Conservation (phyloP, 306 rosid species). For the Echinosophora koreensis region DNA sequence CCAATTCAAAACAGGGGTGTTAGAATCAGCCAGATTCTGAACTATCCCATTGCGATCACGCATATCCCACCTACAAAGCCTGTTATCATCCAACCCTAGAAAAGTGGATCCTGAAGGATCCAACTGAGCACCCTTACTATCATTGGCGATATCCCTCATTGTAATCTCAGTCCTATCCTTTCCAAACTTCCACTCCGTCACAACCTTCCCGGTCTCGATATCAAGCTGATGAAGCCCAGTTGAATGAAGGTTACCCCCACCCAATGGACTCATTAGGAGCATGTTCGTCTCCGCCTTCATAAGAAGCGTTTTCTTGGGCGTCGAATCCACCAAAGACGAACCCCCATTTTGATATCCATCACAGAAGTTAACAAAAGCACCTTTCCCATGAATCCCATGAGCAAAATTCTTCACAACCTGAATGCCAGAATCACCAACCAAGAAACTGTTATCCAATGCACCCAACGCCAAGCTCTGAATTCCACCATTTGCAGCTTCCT, state of each 20-base stretch:
- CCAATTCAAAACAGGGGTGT: conserved; percentile 85
- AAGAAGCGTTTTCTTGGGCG: conserved; percentile 88
- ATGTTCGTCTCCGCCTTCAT: conserved; percentile 96
- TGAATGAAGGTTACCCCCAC: conserved; percentile 74
- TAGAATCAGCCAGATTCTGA: conserved; percentile 76
- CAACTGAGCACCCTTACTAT: conserved; percentile 88
- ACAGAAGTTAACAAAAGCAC: conserved; percentile 80
- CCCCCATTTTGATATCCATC: conserved; percentile 51
- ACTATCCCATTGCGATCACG: conserved; percentile 92
- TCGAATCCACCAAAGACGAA: conserved; percentile 53
- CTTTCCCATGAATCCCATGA: conserved; percentile 94
- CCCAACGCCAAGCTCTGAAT: conserved; percentile 95
- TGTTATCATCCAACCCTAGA: conserved; percentile 92
- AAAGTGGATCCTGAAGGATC: conserved; percentile 97
- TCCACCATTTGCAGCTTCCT: conserved; percentile 89
- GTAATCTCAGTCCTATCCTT: conserved; percentile 94
- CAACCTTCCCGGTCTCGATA: conserved; percentile 90
- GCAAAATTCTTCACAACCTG: conserved; percentile 92
- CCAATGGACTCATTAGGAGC: conserved; percentile 97
- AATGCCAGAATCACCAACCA: conserved; percentile 84
- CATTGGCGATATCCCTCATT: conserved; percentile 94
- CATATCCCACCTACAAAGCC: conserved; percentile 99
- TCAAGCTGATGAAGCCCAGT: conserved; percentile 92
- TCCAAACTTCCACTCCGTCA: conserved; percentile 89
- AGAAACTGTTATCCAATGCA: conserved; percentile 91